phyloP scores from a whole-genome alignment of 305 asterid species.

The Caryopteris hybrid region DNA sequence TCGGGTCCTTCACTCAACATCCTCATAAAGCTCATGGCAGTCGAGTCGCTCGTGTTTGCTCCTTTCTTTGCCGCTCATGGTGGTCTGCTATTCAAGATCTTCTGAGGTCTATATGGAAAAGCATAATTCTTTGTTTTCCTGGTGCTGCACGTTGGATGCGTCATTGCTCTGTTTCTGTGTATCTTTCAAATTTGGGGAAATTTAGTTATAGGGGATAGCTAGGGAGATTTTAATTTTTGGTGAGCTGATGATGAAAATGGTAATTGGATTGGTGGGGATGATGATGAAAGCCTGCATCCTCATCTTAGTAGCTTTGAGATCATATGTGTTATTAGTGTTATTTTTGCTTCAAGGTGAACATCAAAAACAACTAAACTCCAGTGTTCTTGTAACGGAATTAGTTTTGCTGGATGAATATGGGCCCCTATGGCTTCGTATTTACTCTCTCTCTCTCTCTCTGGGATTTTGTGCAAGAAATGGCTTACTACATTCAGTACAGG shows the following conservation, averaged over 20 bases:
- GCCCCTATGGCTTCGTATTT: neutral
- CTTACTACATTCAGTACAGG: too few species aligned
- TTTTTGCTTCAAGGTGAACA: neutral
- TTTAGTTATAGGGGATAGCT: conserved; percentile 24
- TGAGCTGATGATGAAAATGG: conserved; percentile 32
- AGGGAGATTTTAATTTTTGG: conserved; percentile 22
- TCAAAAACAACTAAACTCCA: neutral
- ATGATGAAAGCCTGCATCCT: conserved; percentile 9
- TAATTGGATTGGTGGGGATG: conserved; percentile 21
- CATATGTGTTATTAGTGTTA: neutral
- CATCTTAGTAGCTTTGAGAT: neutral
- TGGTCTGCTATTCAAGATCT: conserved; percentile 77
- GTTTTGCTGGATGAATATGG: conserved; percentile 3
- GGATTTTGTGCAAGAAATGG: too few species aligned
- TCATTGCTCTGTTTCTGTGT: conserved; percentile 11
- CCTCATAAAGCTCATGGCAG: conserved; percentile 93
- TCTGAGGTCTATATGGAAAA: neutral
- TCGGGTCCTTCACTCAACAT: conserved; percentile 97
- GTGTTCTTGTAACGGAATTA: neutral
- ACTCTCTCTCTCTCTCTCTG: neutral
- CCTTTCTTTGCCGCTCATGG: conserved; percentile 97
- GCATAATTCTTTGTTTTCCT: neutral
- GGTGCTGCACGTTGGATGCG: neutral
- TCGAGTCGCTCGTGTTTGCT: conserved; percentile 89
- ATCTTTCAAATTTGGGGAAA: neutral